A percentile compares a stretch with the other conserved stretches of the same genome.
phyloP scores from a whole-genome alignment of 2,329 filamentous ascomycete genomes.

The Dendryphion nanum region DNA sequence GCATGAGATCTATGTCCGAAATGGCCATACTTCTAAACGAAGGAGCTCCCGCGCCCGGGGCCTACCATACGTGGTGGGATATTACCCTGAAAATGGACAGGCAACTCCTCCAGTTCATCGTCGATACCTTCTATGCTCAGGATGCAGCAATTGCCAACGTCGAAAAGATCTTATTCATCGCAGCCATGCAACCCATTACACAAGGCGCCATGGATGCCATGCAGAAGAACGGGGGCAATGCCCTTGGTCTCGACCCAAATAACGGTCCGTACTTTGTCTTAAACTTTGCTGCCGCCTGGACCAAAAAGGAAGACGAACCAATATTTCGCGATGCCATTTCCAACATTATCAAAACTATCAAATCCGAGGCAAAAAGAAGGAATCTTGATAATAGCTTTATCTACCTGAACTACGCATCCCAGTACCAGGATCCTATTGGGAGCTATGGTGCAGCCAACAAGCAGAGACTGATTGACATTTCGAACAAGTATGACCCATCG shows the following conservation, averaged over 20 bases:
- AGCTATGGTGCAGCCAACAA: conserved; percentile 43
- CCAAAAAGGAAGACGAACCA: conserved; percentile 18
- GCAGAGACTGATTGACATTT: conserved; percentile 31
- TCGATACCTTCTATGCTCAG: conserved; percentile 10
- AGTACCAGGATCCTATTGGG: conserved; percentile 42
- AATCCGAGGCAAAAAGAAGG: conserved; percentile 16
- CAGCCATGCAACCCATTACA: conserved; percentile 29
- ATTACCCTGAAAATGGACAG: conserved; percentile 25
- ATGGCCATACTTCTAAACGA: conserved; percentile 19
- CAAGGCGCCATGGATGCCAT: conserved; percentile 16
- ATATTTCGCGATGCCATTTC: conserved; percentile 17
- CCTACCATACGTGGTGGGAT: conserved; percentile 27
- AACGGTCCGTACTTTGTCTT: conserved; percentile 20
- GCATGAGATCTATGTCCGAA: conserved; percentile 17
- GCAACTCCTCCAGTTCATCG: conserved; percentile 6
- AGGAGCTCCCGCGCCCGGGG: conserved; percentile 8
- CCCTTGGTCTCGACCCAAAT: conserved; percentile 24
- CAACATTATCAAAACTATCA: conserved; percentile 15
- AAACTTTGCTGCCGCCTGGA: conserved; percentile 20
- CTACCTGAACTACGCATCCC: conserved; percentile 51
- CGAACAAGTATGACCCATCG: conserved; percentile 42
- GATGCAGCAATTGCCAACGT: conserved; percentile 14
- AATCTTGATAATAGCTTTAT: conserved; percentile 28
- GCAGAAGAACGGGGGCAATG: conserved; percentile 24
- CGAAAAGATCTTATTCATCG: conserved; percentile 12